Percentiles rank a stretch among this genome's conserved stretches.
These are phyloP conservation scores for Naganishia friedmannii DNA, from an alignment of 768 basidiomycete genomes.

Conservation along the genomic window DNA sequence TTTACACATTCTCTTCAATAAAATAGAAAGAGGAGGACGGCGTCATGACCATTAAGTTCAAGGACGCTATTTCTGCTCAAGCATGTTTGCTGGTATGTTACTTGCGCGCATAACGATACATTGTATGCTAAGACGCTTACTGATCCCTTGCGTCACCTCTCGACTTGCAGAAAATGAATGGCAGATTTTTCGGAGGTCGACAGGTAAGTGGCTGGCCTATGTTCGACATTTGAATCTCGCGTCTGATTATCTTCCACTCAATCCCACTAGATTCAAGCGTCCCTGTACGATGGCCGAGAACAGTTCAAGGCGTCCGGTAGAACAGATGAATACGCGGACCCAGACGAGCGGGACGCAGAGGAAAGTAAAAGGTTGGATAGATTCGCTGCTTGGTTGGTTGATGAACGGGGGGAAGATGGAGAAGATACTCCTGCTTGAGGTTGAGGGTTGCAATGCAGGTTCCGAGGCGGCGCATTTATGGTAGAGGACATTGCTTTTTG, in stretches of 20 bases:
- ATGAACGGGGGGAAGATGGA: constrained; percentile 42
- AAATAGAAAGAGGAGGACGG: constrained; percentile 84
- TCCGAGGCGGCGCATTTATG: not conserved
- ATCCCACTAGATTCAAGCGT: constrained; percentile 65
- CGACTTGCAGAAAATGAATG: constrained; percentile 95
- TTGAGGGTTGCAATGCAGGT: not conserved
- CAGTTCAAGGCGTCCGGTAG: constrained; percentile 75
- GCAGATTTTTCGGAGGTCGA: constrained; percentile 82
- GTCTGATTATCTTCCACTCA: not conserved
- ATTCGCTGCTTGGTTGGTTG: constrained; percentile 82
- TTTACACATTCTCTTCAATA: too few species aligned
- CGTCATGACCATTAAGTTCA: constrained; percentile 94
- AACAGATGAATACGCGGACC: constrained; percentile 61
- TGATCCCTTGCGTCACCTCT: too few species aligned
- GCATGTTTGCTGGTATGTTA: constrained; percentile 79
- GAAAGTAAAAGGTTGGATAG: constrained; percentile 80
- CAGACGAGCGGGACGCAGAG: constrained; percentile 58
- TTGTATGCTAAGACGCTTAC: too few species aligned
- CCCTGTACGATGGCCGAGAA: constrained; percentile 75
- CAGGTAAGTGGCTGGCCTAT: constrained; percentile 48
- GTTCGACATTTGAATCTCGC: not conserved
- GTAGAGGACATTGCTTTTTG: not conserved
- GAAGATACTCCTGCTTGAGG: constrained; percentile 21
- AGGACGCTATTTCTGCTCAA: constrained; percentile 84
- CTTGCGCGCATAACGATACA: constrained; percentile 21